Base-by-base conservation (phyloP, 2,329 filamentous ascomycete genomes). In the Epichloe hybrida region DNA sequence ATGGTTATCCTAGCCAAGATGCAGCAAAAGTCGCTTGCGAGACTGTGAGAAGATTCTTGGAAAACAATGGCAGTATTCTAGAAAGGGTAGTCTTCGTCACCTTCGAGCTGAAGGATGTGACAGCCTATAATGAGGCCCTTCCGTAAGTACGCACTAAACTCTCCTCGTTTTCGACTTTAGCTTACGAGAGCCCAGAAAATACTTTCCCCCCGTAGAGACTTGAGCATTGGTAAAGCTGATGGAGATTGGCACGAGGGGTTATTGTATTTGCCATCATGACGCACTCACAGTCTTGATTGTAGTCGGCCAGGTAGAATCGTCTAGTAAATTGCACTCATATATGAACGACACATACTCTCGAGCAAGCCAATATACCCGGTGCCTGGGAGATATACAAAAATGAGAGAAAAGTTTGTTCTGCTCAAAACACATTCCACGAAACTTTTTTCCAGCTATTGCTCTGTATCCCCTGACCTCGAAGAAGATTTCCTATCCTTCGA, bases 41-140 rank as follows among this genome's bases (percentile, higher is more conserved):
- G 35, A 66, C 77, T 1, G 75, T 83, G 9, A 72, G 75, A 50
- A 62, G 68, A 37, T 83, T 80, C 54, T 59, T 84, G n/a, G 71
- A 74, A 17, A 62, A 67, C 4, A 58, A 70, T 4, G 59, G 70
- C 12, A 72, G 71, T 2, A 52, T 61, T 58, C 65, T 96, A 34
- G 79, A 88, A 43, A 79, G 80, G 58, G 78, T 97, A 12, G 75
- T 95, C 17, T 95, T 97, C 69, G 90, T 90, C 61, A 86, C 83
- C 15, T 96, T 95, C 65, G 73, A 86, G 63, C 65, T 72, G 49
- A 90, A 90, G 67, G 90, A 97, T 59, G 79, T 85, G 53, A 66
- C 70, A 39, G 83, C 85, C 0, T 97, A 97, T 64, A 73, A 82
- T 48, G 58, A 76, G 23, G 68, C 73, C 37, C 66, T 95, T 11